Conservation (phyloP, 2,329 filamentous ascomycete genomes). For the Claviceps sorghi region DNA sequence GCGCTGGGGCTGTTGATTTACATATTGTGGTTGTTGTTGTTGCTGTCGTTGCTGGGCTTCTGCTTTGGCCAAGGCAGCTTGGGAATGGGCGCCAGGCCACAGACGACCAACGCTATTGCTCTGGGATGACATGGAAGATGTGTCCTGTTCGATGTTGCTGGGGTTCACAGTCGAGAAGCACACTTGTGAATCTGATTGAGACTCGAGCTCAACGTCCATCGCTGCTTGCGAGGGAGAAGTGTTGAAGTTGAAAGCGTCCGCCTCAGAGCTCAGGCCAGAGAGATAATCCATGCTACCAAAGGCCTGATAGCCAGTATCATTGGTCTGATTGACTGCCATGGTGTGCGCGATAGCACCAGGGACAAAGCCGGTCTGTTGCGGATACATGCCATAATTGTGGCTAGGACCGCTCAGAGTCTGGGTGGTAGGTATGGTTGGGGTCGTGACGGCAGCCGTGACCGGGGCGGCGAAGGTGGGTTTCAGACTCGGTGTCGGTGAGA, state of each 20-base stretch:
- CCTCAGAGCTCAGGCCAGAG: constrained; percentile 43
- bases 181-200: constrained; percentile 39
- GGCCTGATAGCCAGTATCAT: constrained; percentile 39
- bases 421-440: constrained; percentile 39
- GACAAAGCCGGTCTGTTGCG: constrained; percentile 87
- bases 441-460: constrained; percentile 35
- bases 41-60: constrained; percentile 54
- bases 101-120: constrained; percentile 53
- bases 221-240: constrained; percentile 46
- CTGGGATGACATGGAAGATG: constrained; percentile 34
- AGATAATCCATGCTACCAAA: constrained; percentile 35
- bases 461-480: constrained; percentile 41
- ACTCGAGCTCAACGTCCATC: constrained; percentile 46
- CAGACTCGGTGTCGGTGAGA: constrained; percentile 38
- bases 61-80: constrained; percentile 64
- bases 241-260: constrained; percentile 60
- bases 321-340: constrained; percentile 56
- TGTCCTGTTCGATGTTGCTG: constrained; percentile 50
- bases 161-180: constrained; percentile 59
- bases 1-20: constrained; percentile 30
- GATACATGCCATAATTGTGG: constrained; percentile 89
- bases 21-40: constrained; percentile 43
- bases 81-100: constrained; percentile 88
- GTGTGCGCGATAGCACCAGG: constrained; percentile 70
- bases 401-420: constrained; percentile 64